Conservation (phyloP, 345 rosid genomes). For the Eucalyptus erythrocorys region DNA sequence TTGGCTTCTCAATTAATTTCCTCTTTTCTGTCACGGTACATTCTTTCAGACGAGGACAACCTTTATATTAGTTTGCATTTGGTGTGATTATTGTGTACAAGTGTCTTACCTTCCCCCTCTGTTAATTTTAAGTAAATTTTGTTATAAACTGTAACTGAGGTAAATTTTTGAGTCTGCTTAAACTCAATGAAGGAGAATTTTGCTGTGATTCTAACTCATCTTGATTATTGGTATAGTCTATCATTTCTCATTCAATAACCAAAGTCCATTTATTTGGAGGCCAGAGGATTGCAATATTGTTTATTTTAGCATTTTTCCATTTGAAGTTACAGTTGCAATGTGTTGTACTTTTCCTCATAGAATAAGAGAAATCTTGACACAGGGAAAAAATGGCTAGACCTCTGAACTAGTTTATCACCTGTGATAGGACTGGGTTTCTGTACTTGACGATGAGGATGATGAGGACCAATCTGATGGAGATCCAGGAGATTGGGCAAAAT, state of each 20-base stretch:
- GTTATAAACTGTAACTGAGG: not conserved
- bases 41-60: not conserved
- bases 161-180: not conserved
- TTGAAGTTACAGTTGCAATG: not conserved
- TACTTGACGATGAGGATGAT: slow-evolving; percentile 52
- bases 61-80: not conserved
- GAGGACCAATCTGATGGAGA: slow-evolving; percentile 45
- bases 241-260: not conserved
- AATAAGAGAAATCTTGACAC: not conserved
- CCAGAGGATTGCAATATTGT: not conserved
- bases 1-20: not conserved
- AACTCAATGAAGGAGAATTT: not conserved
- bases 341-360: not conserved
- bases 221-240: not conserved
- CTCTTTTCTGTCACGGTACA: not conserved
- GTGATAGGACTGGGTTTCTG: slow-evolving; percentile 71
- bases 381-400: not conserved
- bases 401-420: slow-evolving; percentile 1
- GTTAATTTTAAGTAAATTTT: not conserved
- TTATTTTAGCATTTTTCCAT: not conserved
- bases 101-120: not conserved
- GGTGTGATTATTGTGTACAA: not conserved
- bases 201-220: not conserved
- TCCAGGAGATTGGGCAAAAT: slow-evolving; percentile 82
- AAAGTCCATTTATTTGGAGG: not conserved